Base-by-base conservation (phyloP, 345 rosid species). In the Salix purpurea region DNA sequence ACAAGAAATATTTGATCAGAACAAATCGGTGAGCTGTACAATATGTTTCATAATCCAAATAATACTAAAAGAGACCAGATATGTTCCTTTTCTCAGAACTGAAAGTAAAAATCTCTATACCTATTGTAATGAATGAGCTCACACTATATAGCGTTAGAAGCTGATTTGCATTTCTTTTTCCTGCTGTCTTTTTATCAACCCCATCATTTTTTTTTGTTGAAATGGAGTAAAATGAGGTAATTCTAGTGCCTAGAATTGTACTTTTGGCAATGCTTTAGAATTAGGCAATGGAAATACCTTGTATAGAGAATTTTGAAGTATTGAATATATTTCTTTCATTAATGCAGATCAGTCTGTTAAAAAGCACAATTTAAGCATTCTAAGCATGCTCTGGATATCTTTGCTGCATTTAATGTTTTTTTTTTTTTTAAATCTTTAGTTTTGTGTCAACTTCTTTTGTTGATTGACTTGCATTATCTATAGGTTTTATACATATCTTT, bases 401-500 rank as follows among this genome's bases (percentile, higher is more conserved):
- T 69, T 61, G 58, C 56, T 73, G n/a, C 66, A 68, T 62, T 73
- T 42, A 60, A 12, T 30, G 14, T 40, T 39, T 67, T 78, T 65
- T 5, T 39, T 67, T 77, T 65, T 5, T 30, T 77, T 32, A 5
- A 15, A 11, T 18, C 19, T 66, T 66, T n/a, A 54, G n/a, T 71
- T 37, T 13, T 44, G 13, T 70, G 28, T 8, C 7, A 60, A 23
- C 16, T 36, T 40, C 24, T 34, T 50, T 71, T 37, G 12, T 3
- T 19, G 61, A 36, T 30, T 18, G 7, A 12, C 48, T 6, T 24
- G 40, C 56, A 34, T 34, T 46, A 71, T 70, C 46, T 76, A 21
- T 84, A 96, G 99, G 98, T 96, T 65, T 82, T 93, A 84, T 96
- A 96, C 80, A 77, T 93, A 72, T 96, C 99, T 69, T 80, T 96